Evolutionary conservation across 352 stramenopile species (phyloP).

Genomic region (Globisporangium paddicum): DNA sequence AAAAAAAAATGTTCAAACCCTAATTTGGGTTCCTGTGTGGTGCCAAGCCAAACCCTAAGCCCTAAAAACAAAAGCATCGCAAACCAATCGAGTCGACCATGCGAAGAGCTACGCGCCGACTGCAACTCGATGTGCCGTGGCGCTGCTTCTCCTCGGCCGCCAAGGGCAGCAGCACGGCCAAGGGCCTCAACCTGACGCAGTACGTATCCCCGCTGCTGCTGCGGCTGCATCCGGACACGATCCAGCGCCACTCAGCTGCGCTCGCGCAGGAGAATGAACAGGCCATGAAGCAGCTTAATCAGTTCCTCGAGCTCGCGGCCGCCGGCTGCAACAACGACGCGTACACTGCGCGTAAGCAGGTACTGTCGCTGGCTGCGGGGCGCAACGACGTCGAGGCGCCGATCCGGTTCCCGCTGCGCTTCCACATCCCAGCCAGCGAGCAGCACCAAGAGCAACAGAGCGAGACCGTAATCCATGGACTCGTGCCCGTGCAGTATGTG

Average conservation of each 20-base stretch:
- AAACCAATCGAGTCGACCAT: not conserved
- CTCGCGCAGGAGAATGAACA: conserved; percentile 58
- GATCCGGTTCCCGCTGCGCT: conserved; percentile 48
- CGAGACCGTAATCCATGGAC: not conserved
- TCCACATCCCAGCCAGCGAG: conserved; percentile 32
- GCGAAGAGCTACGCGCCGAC: not conserved
- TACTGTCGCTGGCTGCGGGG: conserved; percentile 27
- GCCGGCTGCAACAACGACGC: conserved; percentile 71
- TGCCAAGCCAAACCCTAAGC: too few relatives aligned
- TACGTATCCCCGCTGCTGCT: conserved; percentile 66
- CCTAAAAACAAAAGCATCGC: too few relatives aligned
- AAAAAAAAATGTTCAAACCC: too few relatives aligned
- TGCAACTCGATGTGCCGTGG: not conserved
- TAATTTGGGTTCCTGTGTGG: too few relatives aligned
- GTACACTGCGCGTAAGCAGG: conserved; percentile 44
- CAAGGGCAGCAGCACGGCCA: not conserved
- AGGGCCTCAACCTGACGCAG: conserved; percentile 47
- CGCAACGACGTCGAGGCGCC: conserved; percentile 20
- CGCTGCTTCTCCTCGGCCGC: conserved; percentile 5
- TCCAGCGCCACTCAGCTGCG: conserved; percentile 38
- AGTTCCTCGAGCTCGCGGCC: conserved; percentile 60
- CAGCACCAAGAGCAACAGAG: conserved; percentile 1
- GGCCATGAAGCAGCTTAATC: conserved; percentile 76
- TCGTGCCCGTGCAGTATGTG: conserved; percentile 27
- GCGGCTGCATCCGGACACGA: conserved; percentile 61